Conservation (phyloP, 352 stramenopile species). For the Phytophthora vignae region DNA sequence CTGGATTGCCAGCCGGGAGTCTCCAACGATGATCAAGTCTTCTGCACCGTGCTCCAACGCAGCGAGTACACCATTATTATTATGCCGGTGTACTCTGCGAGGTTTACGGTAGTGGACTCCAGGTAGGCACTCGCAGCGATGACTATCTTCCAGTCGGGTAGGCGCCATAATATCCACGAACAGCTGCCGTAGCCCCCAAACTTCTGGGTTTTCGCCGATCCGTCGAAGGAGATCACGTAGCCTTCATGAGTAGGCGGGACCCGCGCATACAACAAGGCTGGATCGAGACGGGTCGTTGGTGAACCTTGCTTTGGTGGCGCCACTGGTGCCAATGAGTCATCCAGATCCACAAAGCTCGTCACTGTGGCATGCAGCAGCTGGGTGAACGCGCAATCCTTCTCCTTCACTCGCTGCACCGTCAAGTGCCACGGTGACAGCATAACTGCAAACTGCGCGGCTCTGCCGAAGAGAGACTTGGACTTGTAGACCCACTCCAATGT, state of each 20-base stretch:
- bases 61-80: neutral
- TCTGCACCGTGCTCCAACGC: neutral
- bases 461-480: too few species aligned
- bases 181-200: constrained; percentile 14
- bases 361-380: too few species aligned
- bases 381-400: too few species aligned
- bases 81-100: constrained; percentile 7
- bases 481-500: too few species aligned
- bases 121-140: constrained; percentile 6
- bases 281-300: too few species aligned
- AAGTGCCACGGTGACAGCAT: too few species aligned
- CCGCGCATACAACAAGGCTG: too few species aligned
- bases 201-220: constrained; percentile 18
- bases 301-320: too few species aligned
- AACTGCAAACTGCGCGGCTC: too few species aligned
- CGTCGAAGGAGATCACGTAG: constrained; percentile 30
- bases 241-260: neutral
- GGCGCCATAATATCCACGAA: constrained; percentile 4
- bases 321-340: too few species aligned
- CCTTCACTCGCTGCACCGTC: too few species aligned
- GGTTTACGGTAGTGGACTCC: neutral
- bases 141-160: constrained; percentile 8
- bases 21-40: constrained; percentile 10
- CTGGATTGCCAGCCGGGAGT: constrained; percentile 18
- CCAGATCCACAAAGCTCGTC: too few species aligned